A percentile compares a stretch with the other conserved stretches of the same genome.
These are phyloP conservation scores for Nannochloropsis gaditana DNA, from an alignment of 108 stramenopile species.

Conservation along the genomic window DNA sequence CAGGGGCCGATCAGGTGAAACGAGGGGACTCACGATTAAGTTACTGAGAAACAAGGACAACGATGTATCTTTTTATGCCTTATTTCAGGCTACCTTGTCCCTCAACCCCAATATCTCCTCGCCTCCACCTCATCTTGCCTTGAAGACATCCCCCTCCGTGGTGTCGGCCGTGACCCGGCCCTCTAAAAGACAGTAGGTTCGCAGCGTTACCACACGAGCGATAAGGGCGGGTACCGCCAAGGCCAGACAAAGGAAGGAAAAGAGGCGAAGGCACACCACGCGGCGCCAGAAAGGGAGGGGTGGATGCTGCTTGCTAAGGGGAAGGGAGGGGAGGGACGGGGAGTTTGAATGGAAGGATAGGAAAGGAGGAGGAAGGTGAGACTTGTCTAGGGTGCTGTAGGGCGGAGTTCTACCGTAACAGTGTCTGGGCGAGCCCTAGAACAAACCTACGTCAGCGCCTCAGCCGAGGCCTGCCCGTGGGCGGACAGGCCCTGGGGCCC, in stretches of 20 bases:
- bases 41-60: no score
- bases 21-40: neutral
- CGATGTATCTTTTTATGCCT: neutral
- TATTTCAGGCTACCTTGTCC: neutral
- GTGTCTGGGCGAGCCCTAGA: no score
- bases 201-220: neutral
- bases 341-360: neutral
- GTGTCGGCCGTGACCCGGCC: neutral
- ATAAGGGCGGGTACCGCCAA: neutral
- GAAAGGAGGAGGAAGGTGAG: neutral
- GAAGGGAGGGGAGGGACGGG: neutral
- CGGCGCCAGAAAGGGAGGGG: neutral
- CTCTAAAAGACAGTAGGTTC: neutral
- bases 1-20: neutral
- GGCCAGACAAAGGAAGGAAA: neutral
- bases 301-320: neutral
- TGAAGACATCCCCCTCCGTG: neutral
- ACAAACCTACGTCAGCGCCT: no score
- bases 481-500: neutral
- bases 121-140: neutral
- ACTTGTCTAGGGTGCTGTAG: no score
- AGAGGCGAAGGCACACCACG: conserved; percentile 8
- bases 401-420: no score
- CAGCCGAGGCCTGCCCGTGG: no score
- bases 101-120: neutral